Conservation (phyloP, 2,329 filamentous ascomycete species). For the Hypoxylon sp. region DNA sequence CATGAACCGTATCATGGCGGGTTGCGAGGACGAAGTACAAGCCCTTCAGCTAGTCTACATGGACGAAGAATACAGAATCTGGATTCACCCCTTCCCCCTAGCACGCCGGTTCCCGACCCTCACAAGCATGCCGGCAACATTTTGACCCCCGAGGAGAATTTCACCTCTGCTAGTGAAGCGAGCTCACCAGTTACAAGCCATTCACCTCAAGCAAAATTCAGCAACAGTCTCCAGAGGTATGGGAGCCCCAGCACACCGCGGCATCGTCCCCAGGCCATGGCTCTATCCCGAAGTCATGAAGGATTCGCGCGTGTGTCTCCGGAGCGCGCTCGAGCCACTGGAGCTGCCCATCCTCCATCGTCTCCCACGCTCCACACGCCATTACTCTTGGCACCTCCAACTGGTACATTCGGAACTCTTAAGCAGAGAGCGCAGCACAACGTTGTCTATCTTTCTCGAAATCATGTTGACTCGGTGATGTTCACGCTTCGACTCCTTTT, state of each 20-base stretch:
- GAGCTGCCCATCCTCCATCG: slow-evolving; percentile 42
- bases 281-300: slow-evolving; percentile 61
- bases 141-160: slow-evolving; percentile 37
- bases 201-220: slow-evolving; percentile 50
- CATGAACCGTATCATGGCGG: slow-evolving; percentile 70
- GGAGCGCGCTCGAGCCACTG: slow-evolving; percentile 49
- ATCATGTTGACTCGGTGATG: slow-evolving; percentile 54
- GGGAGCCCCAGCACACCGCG: slow-evolving; percentile 51
- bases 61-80: slow-evolving; percentile 68
- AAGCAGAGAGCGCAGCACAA: slow-evolving; percentile 58
- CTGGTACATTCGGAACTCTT: slow-evolving; percentile 48
- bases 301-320: slow-evolving; percentile 53
- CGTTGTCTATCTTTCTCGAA: slow-evolving; percentile 51
- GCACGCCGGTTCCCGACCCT: slow-evolving; percentile 65
- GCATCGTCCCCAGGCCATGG: slow-evolving; percentile 56
- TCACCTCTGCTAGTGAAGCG: slow-evolving; percentile 53
- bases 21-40: slow-evolving; percentile 57
- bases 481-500: slow-evolving; percentile 68
- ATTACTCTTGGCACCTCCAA: slow-evolving; percentile 67
- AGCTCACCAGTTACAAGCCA: slow-evolving; percentile 47
- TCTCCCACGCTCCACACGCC: slow-evolving; percentile 52
- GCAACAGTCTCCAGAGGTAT: slow-evolving; percentile 55
- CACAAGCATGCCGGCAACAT: slow-evolving; percentile 45
- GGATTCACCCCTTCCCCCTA: slow-evolving; percentile 66
- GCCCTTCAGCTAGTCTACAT: slow-evolving; percentile 59